A percentile compares a stretch with the other conserved stretches of the same genome.
Evolutionary conservation across 2,329 filamentous ascomycete genomes (phyloP).

Genomic region (Amesomyces nigricolor): DNA sequence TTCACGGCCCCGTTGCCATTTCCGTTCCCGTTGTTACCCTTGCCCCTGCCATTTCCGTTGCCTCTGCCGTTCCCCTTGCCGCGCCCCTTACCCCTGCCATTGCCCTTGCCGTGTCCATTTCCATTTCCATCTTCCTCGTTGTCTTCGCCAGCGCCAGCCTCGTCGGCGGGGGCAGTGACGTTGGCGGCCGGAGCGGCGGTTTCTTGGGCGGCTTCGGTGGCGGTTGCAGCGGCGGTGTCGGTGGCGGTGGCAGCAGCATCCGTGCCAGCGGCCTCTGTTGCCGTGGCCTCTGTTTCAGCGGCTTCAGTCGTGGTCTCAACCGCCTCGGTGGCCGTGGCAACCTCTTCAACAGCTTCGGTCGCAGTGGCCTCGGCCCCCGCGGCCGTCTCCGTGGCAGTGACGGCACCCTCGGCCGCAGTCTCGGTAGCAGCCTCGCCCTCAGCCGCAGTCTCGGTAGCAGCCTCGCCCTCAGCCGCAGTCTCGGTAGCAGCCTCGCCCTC

Average conservation of each 20-base stretch:
- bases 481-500: too few species aligned
- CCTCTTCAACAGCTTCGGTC: background rate
- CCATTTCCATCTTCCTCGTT: background rate
- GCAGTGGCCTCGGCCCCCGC: background rate
- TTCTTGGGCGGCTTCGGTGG: background rate
- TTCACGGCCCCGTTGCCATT: background rate
- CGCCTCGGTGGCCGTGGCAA: background rate
- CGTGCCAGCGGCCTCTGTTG: background rate
- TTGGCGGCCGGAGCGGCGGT: too few species aligned
- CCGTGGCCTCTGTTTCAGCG: background rate
- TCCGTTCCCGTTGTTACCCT: background rate
- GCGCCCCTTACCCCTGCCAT: slow-evolving; percentile 3
- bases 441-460: too few species aligned
- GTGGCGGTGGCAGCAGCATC: background rate
- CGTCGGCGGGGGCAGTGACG: background rate
- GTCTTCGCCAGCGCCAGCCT: background rate
- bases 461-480: too few species aligned
- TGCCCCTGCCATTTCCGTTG: slow-evolving; percentile 2
- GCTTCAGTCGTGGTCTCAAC: background rate
- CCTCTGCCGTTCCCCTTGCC: slow-evolving; percentile 12
- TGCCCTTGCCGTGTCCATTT: slow-evolving; percentile 1
- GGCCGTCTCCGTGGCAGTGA: too few species aligned
- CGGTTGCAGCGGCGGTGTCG: background rate
- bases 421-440: too few species aligned
- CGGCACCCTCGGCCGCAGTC: too few species aligned